These are phyloP conservation scores for Aspergillus persii DNA, from an alignment of 2,329 filamentous ascomycete genomes.

Conservation along the genomic window DNA sequence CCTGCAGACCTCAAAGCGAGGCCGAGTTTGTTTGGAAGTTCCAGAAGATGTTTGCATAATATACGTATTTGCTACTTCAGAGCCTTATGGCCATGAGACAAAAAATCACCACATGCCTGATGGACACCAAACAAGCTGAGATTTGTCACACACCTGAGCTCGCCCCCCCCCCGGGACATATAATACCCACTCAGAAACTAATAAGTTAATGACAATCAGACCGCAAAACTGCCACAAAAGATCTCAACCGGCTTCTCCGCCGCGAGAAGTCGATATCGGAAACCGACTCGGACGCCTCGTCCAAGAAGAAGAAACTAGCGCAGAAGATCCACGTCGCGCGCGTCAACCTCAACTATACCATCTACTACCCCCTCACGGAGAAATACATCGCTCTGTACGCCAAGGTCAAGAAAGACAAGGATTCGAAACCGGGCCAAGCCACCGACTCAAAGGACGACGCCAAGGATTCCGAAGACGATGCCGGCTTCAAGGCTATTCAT, in stretches of 20 bases:
- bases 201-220: constrained; percentile 24
- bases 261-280: constrained; percentile 41
- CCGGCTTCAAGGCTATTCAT: constrained; percentile 17
- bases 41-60: constrained; percentile 87
- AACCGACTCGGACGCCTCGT: constrained; percentile 25
- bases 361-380: constrained; percentile 59
- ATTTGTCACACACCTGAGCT: too few relatives aligned
- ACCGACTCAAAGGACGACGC: constrained; percentile 6
- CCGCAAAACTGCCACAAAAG: constrained; percentile 43
- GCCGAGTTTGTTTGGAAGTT: not conserved
- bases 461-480: constrained; percentile 18
- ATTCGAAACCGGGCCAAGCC: not conserved
- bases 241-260: constrained; percentile 34
- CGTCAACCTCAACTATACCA: constrained; percentile 62
- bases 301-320: constrained; percentile 24
- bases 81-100: constrained; percentile 53
- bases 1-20: not conserved
- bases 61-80: constrained; percentile 99
- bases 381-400: constrained; percentile 60
- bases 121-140: not conserved
- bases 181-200: too few relatives aligned
- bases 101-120: not conserved
- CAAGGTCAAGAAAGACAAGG: constrained; percentile 31
- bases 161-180: too few relatives aligned
- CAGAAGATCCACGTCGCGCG: constrained; percentile 48